Evolutionary conservation across 164 flowering plant species (phyloP).

Genomic region (Kingdonia uniflora): DNA sequence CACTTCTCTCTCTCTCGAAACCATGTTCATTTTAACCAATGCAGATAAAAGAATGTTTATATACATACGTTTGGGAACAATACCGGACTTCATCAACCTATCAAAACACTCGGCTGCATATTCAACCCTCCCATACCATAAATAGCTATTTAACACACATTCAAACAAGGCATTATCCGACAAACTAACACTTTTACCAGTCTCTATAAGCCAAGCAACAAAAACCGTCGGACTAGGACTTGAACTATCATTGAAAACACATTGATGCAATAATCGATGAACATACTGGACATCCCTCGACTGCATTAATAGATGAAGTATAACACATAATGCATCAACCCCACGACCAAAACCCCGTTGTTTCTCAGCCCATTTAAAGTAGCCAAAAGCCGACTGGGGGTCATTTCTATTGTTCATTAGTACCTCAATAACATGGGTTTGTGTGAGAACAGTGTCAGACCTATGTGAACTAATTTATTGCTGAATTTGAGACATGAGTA

Average conservation of each 20-base stretch:
- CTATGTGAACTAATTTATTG: neutral
- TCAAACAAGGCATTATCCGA: conserved; percentile 26
- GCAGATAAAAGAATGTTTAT: conserved; percentile 32
- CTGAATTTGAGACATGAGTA: neutral
- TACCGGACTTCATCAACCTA: conserved; percentile 23
- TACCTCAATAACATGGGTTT: too few species aligned
- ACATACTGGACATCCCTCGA: neutral
- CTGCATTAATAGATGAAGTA: neutral
- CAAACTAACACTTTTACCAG: conserved; percentile 22
- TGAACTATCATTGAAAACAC: neutral
- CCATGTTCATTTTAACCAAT: conserved; percentile 31
- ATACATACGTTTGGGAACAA: conserved; percentile 20
- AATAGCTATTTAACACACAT: conserved; percentile 39
- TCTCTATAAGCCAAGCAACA: conserved; percentile 28
- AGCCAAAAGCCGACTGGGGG: neutral
- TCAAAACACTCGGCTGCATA: conserved; percentile 42
- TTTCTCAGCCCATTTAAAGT: neutral
- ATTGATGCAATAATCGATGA: neutral
- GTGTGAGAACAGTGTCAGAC: neutral
- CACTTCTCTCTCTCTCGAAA: conserved; percentile 24
- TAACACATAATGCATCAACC: neutral
- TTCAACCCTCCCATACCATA: conserved; percentile 20
- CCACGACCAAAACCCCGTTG: neutral
- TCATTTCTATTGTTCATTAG: too few species aligned
- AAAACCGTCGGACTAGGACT: neutral